phyloP scores from a whole-genome alignment of 768 basidiomycete genomes.

The Naganishia antarctica region DNA sequence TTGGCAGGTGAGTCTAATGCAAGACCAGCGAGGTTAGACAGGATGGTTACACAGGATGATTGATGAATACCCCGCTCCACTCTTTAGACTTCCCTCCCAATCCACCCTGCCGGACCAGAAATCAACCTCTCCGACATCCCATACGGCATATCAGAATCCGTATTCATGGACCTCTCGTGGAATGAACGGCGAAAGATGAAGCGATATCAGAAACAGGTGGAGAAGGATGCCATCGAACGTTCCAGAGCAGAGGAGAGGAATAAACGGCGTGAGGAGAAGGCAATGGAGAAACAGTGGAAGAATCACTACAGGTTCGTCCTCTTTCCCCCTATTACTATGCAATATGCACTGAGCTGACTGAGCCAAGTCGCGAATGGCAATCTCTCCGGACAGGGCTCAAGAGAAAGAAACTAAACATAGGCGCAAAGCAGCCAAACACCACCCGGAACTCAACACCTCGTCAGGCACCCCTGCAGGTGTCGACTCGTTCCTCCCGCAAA shows the following conservation, averaged over 20 bases:
- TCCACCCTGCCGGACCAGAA: background rate
- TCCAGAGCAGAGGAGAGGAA: background rate
- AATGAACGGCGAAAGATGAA: constrained; percentile 16
- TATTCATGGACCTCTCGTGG: background rate
- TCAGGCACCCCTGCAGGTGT: too few relatives aligned
- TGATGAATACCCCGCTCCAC: too few relatives aligned
- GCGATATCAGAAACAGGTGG: constrained; percentile 9
- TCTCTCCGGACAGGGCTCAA: background rate
- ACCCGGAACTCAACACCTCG: constrained; percentile 6
- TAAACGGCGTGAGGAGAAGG: background rate
- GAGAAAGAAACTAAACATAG: constrained; percentile 13
- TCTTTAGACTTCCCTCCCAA: background rate
- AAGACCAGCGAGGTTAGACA: too few relatives aligned
- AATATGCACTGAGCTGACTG: too few relatives aligned
- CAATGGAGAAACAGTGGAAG: constrained; percentile 4
- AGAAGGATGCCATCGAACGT: background rate
- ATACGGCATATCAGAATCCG: background rate
- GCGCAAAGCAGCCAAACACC: constrained; percentile 11
- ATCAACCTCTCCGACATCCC: background rate
- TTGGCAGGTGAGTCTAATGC: constrained; percentile 11
- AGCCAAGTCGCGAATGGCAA: too few relatives aligned
- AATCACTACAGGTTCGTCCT: constrained; percentile 4
- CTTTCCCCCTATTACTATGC: too few relatives aligned
- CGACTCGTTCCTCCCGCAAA: background rate
- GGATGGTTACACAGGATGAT: too few relatives aligned